phyloP scores from a whole-genome alignment of 208 protist genomes.

The Trypanosoma lewisi region DNA sequence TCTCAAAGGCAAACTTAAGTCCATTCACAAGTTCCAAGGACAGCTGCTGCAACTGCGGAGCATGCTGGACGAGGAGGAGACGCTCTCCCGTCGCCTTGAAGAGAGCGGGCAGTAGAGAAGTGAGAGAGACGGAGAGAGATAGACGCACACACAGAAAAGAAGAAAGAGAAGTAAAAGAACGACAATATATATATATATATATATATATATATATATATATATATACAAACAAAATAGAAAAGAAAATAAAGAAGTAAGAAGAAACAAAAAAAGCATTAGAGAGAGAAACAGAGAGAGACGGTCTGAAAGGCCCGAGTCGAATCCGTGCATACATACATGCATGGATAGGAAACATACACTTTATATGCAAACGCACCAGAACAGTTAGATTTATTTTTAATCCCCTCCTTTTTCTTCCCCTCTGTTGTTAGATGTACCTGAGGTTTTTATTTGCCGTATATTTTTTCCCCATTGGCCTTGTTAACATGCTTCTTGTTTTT shows the following conservation, averaged over 20 bases:
- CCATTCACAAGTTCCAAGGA: constrained; percentile 29
- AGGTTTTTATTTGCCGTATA: background rate
- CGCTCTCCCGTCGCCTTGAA: constrained; percentile 21
- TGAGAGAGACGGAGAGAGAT: background rate
- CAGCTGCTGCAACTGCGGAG: constrained; percentile 15
- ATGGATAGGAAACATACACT: background rate
- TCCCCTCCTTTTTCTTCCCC: background rate
- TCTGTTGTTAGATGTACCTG: constrained; percentile 11
- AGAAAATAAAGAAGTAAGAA: background rate
- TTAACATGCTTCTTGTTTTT: constrained; percentile 5
- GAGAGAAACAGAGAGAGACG: background rate
- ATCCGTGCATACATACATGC: constrained; percentile 2
- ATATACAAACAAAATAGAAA: constrained; percentile 4
- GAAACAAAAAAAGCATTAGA: background rate
- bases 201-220: constrained; percentile 20
- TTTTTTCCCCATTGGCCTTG: background rate
- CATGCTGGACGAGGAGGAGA: constrained; percentile 24
- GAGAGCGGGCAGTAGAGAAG: constrained; percentile 14
- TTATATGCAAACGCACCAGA: background rate
- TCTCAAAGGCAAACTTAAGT: constrained; percentile 15
- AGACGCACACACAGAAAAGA: background rate
- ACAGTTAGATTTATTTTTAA: background rate
- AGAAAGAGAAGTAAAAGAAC: constrained; percentile 6
- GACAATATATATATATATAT: constrained; percentile 13
- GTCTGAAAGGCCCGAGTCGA: background rate